Evolutionary conservation across 2,329 filamentous ascomycete species (phyloP).

Genomic region (Didymella lethalis): DNA sequence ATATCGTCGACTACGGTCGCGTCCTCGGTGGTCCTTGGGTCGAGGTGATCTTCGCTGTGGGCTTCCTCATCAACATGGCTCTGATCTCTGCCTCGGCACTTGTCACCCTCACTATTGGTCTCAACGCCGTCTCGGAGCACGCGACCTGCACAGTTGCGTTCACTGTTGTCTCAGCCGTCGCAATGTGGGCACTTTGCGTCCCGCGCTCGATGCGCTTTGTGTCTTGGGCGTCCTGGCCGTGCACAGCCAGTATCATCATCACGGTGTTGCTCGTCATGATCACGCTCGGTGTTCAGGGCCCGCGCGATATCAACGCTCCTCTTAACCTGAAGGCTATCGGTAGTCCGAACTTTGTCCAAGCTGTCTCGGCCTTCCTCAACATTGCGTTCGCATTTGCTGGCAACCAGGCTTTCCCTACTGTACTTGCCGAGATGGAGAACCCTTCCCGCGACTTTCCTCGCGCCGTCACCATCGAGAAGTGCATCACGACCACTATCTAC

Average conservation of each 20-base stretch:
- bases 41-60: slow-evolving; percentile 37
- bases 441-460: slow-evolving; percentile 38
- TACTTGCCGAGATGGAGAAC: slow-evolving; percentile 40
- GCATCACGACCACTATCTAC: slow-evolving; percentile 33
- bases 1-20: slow-evolving; percentile 42
- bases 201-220: slow-evolving; percentile 40
- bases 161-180: slow-evolving; percentile 32
- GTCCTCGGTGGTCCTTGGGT: slow-evolving; percentile 38
- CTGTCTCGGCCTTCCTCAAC: slow-evolving; percentile 37
- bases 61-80: slow-evolving; percentile 42
- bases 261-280: slow-evolving; percentile 40
- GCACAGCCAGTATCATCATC: slow-evolving; percentile 34
- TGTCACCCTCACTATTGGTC: slow-evolving; percentile 39
- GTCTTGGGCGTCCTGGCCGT: slow-evolving; percentile 40
- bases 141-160: slow-evolving; percentile 42
- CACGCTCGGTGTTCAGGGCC: slow-evolving; percentile 36
- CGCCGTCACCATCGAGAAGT: slow-evolving; percentile 39
- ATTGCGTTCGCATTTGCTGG: slow-evolving; percentile 40
- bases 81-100: slow-evolving; percentile 39
- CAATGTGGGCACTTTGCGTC: slow-evolving; percentile 42
- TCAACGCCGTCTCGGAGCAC: slow-evolving; percentile 41
- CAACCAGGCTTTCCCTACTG: slow-evolving; percentile 41
- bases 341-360: slow-evolving; percentile 33
- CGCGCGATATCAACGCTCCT: slow-evolving; percentile 28
- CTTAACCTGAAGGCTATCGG: slow-evolving; percentile 36